Percentiles rank a stretch among this genome's conserved stretches.
phyloP scores from a whole-genome alignment of 2,329 filamentous ascomycete species.

The Aplosporella prunicola region DNA sequence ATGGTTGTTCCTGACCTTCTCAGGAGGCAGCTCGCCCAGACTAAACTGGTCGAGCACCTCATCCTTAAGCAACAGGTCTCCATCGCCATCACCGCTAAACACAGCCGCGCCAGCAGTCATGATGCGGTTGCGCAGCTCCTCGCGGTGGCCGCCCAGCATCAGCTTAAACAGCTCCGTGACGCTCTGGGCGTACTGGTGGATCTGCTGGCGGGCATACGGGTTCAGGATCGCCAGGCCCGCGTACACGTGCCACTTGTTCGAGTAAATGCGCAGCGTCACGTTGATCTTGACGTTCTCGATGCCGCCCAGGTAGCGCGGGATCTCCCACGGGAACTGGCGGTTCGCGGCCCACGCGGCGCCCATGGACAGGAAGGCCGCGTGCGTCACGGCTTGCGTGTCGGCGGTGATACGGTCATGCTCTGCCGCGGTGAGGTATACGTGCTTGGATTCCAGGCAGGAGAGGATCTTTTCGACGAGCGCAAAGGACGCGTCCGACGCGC shows the following conservation, averaged over 20 bases:
- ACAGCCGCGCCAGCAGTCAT: conserved; percentile 70
- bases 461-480: conserved; percentile 72
- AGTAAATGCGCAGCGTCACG: conserved; percentile 91
- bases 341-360: conserved; percentile 96
- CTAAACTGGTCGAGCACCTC: conserved; percentile 84
- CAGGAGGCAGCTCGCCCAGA: conserved; percentile 58
- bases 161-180: conserved; percentile 94
- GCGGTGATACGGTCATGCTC: conserved; percentile 96
- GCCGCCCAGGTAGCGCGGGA: conserved; percentile 87
- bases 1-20: conserved; percentile 80
- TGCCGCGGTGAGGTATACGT: conserved; percentile 76
- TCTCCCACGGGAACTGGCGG: conserved; percentile 93
- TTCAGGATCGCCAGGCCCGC: conserved; percentile 95
- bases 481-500: conserved; percentile 67
- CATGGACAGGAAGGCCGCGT: conserved; percentile 93
- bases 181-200: conserved; percentile 83
- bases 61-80: conserved; percentile 62
- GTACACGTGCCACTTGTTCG: conserved; percentile 99
- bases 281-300: conserved; percentile 99
- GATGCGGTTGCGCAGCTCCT: conserved; percentile 65
- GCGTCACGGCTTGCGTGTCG: conserved; percentile 95
- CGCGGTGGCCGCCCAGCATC: conserved; percentile 77
- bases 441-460: conserved; percentile 72
- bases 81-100: conserved; percentile 48
- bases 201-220: conserved; percentile 82